Evolutionary conservation across 106 monocot species (phyloP).

Genomic region (Phalaenopsis aphrodite): DNA sequence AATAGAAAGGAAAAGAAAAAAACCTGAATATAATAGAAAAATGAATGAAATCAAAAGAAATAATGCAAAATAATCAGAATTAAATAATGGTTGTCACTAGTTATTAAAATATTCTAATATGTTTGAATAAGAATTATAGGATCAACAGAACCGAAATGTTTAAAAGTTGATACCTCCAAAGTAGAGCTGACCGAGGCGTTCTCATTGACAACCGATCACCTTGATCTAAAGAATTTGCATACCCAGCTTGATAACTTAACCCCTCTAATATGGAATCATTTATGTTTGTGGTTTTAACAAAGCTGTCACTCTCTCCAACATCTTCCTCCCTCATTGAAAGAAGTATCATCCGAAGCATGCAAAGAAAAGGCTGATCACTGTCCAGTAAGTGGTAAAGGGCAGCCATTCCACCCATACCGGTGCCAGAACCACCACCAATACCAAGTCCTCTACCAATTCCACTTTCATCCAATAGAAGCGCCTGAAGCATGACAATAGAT

Average conservation of each 20-base stretch:
- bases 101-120: background rate
- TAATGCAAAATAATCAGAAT: too few relatives aligned
- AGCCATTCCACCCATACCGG: constrained; percentile 79
- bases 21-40: too few relatives aligned
- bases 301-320: constrained; percentile 62
- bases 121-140: background rate
- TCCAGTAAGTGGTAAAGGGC: constrained; percentile 84
- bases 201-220: constrained; percentile 48
- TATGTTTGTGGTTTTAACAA: constrained; percentile 51
- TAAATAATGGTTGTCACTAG: too few relatives aligned
- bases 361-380: constrained; percentile 95
- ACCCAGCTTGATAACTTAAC: constrained; percentile 29
- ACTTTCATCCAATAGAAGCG: constrained; percentile 84
- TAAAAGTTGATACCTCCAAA: constrained; percentile 72
- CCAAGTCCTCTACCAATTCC: constrained; percentile 81
- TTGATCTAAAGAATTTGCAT: constrained; percentile 29
- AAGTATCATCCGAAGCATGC: constrained; percentile 93
- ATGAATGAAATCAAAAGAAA: too few relatives aligned
- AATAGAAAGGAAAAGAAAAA: too few relatives aligned
- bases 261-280: constrained; percentile 71
- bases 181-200: constrained; percentile 73
- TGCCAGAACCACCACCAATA: constrained; percentile 87
- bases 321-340: constrained; percentile 91
- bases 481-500: constrained; percentile 80
- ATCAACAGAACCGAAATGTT: background rate